Conservation (phyloP, 164 flowering plant genomes). For the Magnolia sinica region DNA sequence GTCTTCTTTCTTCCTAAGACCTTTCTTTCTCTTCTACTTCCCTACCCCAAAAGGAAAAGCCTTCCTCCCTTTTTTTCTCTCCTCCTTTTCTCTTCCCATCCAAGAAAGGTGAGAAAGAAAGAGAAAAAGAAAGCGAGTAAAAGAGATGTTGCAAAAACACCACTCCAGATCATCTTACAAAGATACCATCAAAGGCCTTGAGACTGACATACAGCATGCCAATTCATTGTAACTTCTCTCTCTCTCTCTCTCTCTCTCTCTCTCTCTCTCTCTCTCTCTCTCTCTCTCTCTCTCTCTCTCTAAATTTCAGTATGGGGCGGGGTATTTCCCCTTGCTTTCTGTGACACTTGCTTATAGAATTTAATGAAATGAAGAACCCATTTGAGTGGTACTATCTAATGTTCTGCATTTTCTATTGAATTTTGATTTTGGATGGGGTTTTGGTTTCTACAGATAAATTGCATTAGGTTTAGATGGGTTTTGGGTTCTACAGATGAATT, state of each 20-base stretch:
- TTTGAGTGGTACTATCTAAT: background rate
- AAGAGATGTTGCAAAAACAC: conserved; percentile 10
- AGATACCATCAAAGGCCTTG: conserved; percentile 14
- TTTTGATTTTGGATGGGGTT: background rate
- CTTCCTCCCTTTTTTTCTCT: background rate
- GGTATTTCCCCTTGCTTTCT: too few species aligned
- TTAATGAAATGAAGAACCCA: background rate
- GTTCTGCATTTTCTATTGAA: background rate
- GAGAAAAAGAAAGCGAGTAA: background rate
- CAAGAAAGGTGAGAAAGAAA: background rate
- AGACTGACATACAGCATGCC: conserved; percentile 18
- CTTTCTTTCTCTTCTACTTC: background rate
- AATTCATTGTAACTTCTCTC: conserved; percentile 10
- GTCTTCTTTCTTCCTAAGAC: background rate
- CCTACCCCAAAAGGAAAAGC: background rate
- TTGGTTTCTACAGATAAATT: background rate
- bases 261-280: conserved; percentile 6
- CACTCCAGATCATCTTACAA: conserved; percentile 6
- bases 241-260: background rate
- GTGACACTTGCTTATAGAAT: background rate
- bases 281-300: background rate
- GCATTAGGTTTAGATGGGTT: background rate
- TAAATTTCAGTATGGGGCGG: too few species aligned
- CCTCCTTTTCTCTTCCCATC: background rate
- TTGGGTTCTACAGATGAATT: background rate